Evolutionary conservation across 2,329 filamentous ascomycete genomes (phyloP), one percentile per base, ranked within the genome.

Genomic region (Fusarium nisikadoi): DNA sequence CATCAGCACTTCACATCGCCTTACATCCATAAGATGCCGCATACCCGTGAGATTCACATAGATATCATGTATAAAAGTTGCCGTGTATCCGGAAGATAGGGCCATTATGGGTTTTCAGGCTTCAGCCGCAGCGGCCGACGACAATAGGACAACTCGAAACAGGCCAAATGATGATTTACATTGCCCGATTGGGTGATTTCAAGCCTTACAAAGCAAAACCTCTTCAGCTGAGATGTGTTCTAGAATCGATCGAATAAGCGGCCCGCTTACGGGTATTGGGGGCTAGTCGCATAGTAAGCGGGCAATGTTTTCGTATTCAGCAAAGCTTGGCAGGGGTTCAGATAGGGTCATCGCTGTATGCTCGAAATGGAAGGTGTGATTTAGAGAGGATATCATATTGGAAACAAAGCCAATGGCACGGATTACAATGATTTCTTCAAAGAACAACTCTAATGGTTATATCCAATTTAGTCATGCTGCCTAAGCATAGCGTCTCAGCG

Each of bases 381-480:
- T 20, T 3, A 5, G 1, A n/a, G 33, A 27, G 23, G 23, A 35
- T 23, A 8, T 27, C 5, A 3, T 3, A 2, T 50, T 3, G 5
- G 8, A 2, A 50, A 35, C 3, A 4, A 50, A 35, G 5, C 31
- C n/a, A 25, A 35, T 19, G 3, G 8, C 11, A 14, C 14, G 5
- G 1, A 20, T 29, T 46, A 3, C 2, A 20, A 46, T 20, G 14
- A n/a, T 29, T 13, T 29, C 27, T n/a, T 29, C 19, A 1, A 17
- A 31, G 4, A 29, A 11, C 3, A n/a, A n/a, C 9, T 47, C 9
- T 47, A 17, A 6, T 4, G 4, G 2, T 2, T 3, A 29, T 29
- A 16, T 29, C 11, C 20, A n/a, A 8, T n/a, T 20, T 29, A n/a
- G 6, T 5, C 19, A 46, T 46, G 25, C 19, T 46, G 25, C 43